These are phyloP conservation scores for Mrakia blollopis DNA, from an alignment of 768 basidiomycete species.

Conservation along the genomic window DNA sequence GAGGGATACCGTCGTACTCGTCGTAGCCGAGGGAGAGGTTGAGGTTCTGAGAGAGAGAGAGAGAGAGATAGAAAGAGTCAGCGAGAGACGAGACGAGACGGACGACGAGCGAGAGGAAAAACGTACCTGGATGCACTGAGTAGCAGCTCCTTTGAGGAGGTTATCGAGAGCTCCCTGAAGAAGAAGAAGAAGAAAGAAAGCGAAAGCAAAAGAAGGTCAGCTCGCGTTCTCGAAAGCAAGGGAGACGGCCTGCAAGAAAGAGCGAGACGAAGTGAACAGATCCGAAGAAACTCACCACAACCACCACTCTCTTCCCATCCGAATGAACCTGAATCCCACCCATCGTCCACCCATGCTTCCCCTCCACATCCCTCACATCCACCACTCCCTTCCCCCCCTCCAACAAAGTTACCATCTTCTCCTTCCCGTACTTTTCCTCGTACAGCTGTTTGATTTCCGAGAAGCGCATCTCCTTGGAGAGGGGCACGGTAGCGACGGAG, in stretches of 20 bases:
- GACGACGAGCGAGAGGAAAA: background rate
- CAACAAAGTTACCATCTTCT: slow-evolving; percentile 62
- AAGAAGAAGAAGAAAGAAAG: background rate
- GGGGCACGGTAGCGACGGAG: slow-evolving; percentile 75
- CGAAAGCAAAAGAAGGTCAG: slow-evolving; percentile 7
- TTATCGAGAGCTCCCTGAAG: slow-evolving; percentile 87
- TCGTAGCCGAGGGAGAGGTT: slow-evolving; percentile 70
- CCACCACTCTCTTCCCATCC: slow-evolving; percentile 79
- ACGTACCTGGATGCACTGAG: slow-evolving; percentile 87
- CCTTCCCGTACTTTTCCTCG: slow-evolving; percentile 66
- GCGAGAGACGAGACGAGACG: background rate
- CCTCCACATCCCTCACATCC: slow-evolving; percentile 65
- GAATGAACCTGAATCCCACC: slow-evolving; percentile 93
- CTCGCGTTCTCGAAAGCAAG: background rate
- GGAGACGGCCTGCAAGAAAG: too few species aligned
- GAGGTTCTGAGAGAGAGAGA: slow-evolving; percentile 59
- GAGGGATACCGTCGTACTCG: slow-evolving; percentile 32
- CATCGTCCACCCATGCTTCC: slow-evolving; percentile 79
- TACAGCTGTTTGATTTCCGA: slow-evolving; percentile 67
- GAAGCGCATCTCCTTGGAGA: slow-evolving; percentile 63
- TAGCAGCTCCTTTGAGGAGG: slow-evolving; percentile 93
- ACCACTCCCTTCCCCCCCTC: slow-evolving; percentile 59
- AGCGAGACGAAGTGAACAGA: too few species aligned
- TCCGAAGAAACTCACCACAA: slow-evolving; percentile 61
- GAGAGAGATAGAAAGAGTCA: slow-evolving; percentile 20